Conservation (phyloP, 495 filamentous ascomycete genomes). For the Gamarada debralockiae region DNA sequence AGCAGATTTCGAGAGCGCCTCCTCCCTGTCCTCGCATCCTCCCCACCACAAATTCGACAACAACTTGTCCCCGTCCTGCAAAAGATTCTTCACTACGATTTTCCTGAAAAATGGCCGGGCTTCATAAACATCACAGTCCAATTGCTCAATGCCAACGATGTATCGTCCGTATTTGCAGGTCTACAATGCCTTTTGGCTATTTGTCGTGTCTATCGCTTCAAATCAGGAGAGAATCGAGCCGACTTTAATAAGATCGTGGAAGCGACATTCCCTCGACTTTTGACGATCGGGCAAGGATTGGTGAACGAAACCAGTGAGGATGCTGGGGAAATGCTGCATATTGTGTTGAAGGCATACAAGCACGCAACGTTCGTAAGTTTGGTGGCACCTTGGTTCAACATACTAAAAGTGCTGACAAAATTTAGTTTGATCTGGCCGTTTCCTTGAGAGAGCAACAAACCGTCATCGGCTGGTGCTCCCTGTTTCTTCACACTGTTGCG, state of each 20-base stretch:
- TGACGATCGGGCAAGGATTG: conserved; percentile 79
- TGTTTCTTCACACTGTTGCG: conserved; percentile 85
- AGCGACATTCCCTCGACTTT: conserved; percentile 84
- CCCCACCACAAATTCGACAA: conserved; percentile 73
- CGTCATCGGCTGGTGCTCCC: conserved; percentile 90
- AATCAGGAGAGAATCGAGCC: conserved; percentile 69
- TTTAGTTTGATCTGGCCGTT: conserved; percentile 75
- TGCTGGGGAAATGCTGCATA: conserved; percentile 93
- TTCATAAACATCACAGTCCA: conserved; percentile 90
- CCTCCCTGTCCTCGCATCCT: conserved; percentile 80
- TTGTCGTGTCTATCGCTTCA: conserved; percentile 92
- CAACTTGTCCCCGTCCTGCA: conserved; percentile 92
- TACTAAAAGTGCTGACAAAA: conserved; percentile 21
- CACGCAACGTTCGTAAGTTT: conserved; percentile 89
- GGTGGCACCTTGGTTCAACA: neutral
- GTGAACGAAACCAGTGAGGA: conserved; percentile 88
- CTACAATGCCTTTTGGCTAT: conserved; percentile 91
- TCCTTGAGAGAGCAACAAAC: conserved; percentile 71
- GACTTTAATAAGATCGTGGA: conserved; percentile 95
- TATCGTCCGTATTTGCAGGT: conserved; percentile 83
- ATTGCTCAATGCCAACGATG: conserved; percentile 77
- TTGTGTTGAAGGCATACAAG: conserved; percentile 93
- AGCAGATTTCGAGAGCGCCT: conserved; percentile 79
- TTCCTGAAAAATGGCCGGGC: conserved; percentile 87
- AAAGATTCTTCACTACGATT: conserved; percentile 93